These are phyloP conservation scores for Colletotrichum siamense DNA, from an alignment of 2,329 filamentous ascomycete species.

Conservation along the genomic window DNA sequence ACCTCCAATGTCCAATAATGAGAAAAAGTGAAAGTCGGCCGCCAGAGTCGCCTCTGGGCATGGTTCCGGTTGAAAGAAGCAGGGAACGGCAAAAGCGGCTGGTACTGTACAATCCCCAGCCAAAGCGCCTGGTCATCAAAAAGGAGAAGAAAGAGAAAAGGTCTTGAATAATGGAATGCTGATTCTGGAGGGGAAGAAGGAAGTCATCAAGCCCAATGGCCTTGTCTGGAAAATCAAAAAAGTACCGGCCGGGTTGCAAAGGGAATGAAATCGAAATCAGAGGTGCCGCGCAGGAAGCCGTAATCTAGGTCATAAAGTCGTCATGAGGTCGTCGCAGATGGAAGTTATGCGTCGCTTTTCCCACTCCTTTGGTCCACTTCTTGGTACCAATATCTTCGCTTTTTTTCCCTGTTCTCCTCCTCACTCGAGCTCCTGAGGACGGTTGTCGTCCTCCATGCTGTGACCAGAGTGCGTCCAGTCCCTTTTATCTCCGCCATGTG, in stretches of 20 bases:
- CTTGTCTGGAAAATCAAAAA: constrained; percentile 4
- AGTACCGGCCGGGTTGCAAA: constrained; percentile 16
- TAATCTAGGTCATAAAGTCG: constrained; percentile 25
- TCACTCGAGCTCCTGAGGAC: neutral
- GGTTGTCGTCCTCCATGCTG: neutral
- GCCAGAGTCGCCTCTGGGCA: constrained; percentile 16
- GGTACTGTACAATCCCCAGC: constrained; percentile 22
- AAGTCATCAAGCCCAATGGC: neutral
- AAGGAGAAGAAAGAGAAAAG: neutral
- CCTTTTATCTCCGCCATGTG: constrained; percentile 30
- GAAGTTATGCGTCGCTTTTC: constrained; percentile 28
- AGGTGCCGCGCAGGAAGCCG: constrained; percentile 21
- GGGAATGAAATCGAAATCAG: constrained; percentile 10
- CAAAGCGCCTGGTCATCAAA: neutral
- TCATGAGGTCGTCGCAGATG: constrained; percentile 25
- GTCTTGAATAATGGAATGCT: neutral
- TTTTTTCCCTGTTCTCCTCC: neutral
- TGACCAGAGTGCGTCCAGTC: constrained; percentile 41
- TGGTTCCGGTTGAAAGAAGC: neutral
- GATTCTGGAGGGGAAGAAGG: neutral
- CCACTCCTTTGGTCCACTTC: constrained; percentile 14
- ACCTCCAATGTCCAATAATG: neutral
- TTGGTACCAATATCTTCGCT: neutral
- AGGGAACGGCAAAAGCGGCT: neutral
- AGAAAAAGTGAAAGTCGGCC: constrained; percentile 2